Evolutionary conservation across 2,329 filamentous ascomycete species (phyloP).

Genomic region (Phoma sp.): DNA sequence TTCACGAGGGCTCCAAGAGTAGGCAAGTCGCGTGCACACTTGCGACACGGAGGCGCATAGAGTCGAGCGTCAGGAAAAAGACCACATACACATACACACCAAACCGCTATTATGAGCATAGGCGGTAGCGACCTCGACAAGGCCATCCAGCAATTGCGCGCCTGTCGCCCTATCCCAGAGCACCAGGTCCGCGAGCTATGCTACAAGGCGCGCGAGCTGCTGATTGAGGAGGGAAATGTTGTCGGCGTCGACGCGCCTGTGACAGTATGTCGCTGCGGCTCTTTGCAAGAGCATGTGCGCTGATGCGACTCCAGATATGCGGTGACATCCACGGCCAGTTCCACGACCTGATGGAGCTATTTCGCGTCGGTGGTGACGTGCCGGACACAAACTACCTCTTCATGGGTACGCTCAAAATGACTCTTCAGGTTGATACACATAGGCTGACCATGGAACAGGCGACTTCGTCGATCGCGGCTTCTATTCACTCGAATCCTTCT

Average conservation of each 20-base stretch:
- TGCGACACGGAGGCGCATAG: slow-evolving; percentile 4
- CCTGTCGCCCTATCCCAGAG: slow-evolving; percentile 95
- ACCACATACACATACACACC: background rate
- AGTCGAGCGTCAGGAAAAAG: background rate
- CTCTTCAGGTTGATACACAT: too few relatives aligned
- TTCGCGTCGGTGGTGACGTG: slow-evolving; percentile 89
- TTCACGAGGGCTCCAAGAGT: background rate
- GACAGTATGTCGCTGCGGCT: slow-evolving; percentile 66
- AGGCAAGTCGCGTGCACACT: background rate
- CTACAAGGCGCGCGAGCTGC: slow-evolving; percentile 92
- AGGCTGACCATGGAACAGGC: slow-evolving; percentile 56
- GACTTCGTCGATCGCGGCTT: slow-evolving; percentile 98
- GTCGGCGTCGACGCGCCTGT: slow-evolving; percentile 94
- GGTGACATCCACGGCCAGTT: slow-evolving; percentile 98
- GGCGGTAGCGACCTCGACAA: slow-evolving; percentile 73
- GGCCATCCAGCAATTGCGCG: slow-evolving; percentile 92
- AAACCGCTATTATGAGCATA: slow-evolving; percentile 37
- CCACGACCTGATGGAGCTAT: slow-evolving; percentile 95
- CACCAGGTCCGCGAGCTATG: slow-evolving; percentile 94
- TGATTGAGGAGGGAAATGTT: slow-evolving; percentile 98
- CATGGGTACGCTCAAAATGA: slow-evolving; percentile 70
- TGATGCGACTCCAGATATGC: slow-evolving; percentile 54
- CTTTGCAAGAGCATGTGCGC: background rate
- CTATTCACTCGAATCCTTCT: slow-evolving; percentile 96
- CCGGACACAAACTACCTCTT: slow-evolving; percentile 97